Percentiles rank a stretch among this genome's conserved stretches.
phyloP scores from a whole-genome alignment of 1,284 basidiomycete genomes.

The Schizopora paradoxa region DNA sequence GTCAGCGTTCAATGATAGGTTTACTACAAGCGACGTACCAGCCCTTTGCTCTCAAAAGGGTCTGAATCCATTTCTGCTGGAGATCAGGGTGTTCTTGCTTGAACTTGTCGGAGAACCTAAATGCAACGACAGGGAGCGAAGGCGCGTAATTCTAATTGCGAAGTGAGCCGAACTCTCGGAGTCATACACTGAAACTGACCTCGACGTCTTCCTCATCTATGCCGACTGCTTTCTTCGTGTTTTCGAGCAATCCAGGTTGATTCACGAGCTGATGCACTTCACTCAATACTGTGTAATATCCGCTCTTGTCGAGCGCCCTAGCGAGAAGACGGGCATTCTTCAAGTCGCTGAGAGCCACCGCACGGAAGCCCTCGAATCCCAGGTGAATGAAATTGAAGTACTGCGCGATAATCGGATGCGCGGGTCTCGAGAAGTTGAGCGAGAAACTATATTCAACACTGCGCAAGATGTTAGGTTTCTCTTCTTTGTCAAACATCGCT shows the following conservation, averaged over 20 bases:
- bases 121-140: constrained; percentile 87
- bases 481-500: constrained; percentile 33
- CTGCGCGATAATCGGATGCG: constrained; percentile 86
- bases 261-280: constrained; percentile 54
- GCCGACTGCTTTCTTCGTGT: constrained; percentile 32
- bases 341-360: constrained; percentile 71
- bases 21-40: constrained; percentile 43
- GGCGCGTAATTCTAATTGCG: constrained; percentile 56
- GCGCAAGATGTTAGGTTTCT: constrained; percentile 37
- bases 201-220: constrained; percentile 50
- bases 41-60: constrained; percentile 67
- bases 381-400: constrained; percentile 90
- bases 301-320: constrained; percentile 78
- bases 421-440: constrained; percentile 91
- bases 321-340: constrained; percentile 83
- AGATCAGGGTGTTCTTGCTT: constrained; percentile 64
- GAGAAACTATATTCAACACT: constrained; percentile 73
- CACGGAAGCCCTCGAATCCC: constrained; percentile 78
- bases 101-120: constrained; percentile 84
- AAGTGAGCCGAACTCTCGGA: constrained; percentile 5
- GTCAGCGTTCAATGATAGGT: neutral
- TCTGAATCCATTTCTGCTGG: constrained; percentile 89
- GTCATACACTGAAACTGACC: constrained; percentile 32
- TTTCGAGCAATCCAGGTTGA: constrained; percentile 26
- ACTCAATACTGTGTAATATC: constrained; percentile 71